Percentiles rank a stretch among this genome's conserved stretches.
These are phyloP conservation scores for Coffea canephora DNA, from an alignment of 257 asterid genomes.

Conservation along the genomic window DNA sequence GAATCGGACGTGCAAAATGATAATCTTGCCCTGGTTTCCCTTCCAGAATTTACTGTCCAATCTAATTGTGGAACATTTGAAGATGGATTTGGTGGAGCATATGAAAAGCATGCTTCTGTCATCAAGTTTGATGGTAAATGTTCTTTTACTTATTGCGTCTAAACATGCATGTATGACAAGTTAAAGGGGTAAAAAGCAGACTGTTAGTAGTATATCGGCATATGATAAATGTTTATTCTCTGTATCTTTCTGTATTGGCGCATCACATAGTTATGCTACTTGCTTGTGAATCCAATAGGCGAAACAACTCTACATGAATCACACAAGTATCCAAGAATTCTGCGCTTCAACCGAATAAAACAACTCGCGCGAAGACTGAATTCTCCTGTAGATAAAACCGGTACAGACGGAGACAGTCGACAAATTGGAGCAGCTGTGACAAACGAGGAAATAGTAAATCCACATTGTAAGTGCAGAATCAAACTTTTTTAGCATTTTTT, in stretches of 20 bases:
- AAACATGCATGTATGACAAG: too few relatives aligned
- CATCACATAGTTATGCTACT: neutral
- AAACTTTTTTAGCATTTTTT: neutral
- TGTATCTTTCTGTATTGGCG: too few relatives aligned
- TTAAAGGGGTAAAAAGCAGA: neutral
- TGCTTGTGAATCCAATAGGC: neutral
- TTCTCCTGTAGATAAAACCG: slow-evolving; percentile 4
- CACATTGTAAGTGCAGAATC: slow-evolving; percentile 18
- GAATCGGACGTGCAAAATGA: slow-evolving; percentile 1
- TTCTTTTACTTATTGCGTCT: neutral
- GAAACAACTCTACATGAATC: slow-evolving; percentile 11
- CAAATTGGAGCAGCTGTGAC: slow-evolving; percentile 1
- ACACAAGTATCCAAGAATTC: slow-evolving; percentile 12
- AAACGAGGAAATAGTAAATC: slow-evolving; percentile 6
- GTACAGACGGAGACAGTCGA: neutral
- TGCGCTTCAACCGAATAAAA: slow-evolving; percentile 31
- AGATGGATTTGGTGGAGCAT: neutral
- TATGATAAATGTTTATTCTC: neutral
- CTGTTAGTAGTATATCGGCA: neutral
- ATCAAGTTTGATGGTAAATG: slow-evolving; percentile 2
- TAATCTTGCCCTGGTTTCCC: slow-evolving; percentile 7
- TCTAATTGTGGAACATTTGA: neutral
- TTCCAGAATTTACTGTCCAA: slow-evolving; percentile 13
- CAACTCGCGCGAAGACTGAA: slow-evolving; percentile 32
- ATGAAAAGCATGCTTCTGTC: neutral